Evolutionary conservation across 2,329 filamentous ascomycete species (phyloP).

Genomic region (Microcyclospora pomicola): DNA sequence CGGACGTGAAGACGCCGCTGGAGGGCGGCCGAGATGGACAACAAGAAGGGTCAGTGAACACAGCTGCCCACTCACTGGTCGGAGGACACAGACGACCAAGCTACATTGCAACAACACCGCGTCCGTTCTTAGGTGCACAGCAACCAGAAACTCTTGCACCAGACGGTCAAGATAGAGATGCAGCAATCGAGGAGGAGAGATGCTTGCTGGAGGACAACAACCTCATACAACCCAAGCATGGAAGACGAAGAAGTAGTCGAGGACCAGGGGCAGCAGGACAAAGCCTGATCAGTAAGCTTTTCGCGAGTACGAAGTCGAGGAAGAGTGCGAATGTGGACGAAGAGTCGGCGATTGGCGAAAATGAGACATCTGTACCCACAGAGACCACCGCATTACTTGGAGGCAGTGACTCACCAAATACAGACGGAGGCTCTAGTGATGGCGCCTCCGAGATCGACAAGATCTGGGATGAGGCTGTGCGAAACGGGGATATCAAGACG

Average conservation of each 20-base stretch:
- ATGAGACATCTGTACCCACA: conserved; percentile 11
- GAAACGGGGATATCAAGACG: conserved; percentile 66
- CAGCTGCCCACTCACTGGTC: conserved; percentile 36
- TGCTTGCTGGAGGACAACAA: conserved; percentile 46
- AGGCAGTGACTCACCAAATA: conserved; percentile 28
- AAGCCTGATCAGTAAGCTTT: conserved; percentile 7
- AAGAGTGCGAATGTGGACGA: conserved; percentile 18
- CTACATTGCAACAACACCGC: conserved; percentile 57
- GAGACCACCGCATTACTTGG: conserved; percentile 38
- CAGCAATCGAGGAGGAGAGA: conserved; percentile 42
- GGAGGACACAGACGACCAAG: conserved; percentile 63
- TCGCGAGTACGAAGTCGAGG: conserved; percentile 14
- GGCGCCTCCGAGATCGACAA: conserved; percentile 46
- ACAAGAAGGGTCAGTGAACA: conserved; percentile 6
- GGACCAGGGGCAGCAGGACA: conserved; percentile 7
- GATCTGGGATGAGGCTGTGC: conserved; percentile 77
- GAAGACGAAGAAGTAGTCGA: conserved; percentile 19
- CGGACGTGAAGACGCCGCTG: conserved; percentile 7
- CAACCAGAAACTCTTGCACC: conserved; percentile 30
- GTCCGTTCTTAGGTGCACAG: conserved; percentile 53
- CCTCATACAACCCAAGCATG: conserved; percentile 41
- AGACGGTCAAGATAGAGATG: conserved; percentile 37
- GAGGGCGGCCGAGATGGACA: conserved; percentile 8
- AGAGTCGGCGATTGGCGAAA: conserved; percentile 4
- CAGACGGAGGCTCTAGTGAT: conserved; percentile 29